Percentiles rank a stretch among this genome's conserved stretches.
These are phyloP conservation scores for Hypholoma fasciculare DNA, from an alignment of 768 basidiomycete genomes.

Conservation along the genomic window DNA sequence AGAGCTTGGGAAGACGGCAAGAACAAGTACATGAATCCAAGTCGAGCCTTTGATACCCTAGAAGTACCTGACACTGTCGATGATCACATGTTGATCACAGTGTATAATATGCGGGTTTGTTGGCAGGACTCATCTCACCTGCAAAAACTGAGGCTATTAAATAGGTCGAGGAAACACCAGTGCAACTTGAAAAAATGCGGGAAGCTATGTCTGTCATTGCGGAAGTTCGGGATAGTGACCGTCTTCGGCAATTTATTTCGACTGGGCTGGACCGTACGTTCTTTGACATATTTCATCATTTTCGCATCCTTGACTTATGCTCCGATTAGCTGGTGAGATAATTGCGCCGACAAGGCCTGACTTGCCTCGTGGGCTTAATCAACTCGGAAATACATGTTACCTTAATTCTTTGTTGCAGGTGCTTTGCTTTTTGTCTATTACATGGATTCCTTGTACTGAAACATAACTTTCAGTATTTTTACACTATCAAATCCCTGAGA, in stretches of 20 bases:
- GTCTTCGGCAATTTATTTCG: conserved; percentile 62
- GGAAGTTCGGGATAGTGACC: conserved; percentile 71
- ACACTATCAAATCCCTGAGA: conserved; percentile 90
- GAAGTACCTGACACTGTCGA: conserved; percentile 72
- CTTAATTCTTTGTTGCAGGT: conserved; percentile 80
- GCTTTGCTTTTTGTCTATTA: conserved; percentile 8
- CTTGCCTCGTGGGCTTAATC: conserved; percentile 83
- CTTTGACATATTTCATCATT: background rate
- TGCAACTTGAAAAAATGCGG: conserved; percentile 66
- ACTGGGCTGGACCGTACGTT: conserved; percentile 77
- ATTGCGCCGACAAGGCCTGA: conserved; percentile 53
- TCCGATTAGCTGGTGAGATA: conserved; percentile 62
- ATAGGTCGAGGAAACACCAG: conserved; percentile 73
- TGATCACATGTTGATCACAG: conserved; percentile 74
- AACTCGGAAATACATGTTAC: conserved; percentile 88
- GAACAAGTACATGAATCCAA: conserved; percentile 61
- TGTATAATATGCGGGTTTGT: conserved; percentile 67
- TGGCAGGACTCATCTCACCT: background rate
- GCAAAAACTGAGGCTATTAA: background rate
- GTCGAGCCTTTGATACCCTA: conserved; percentile 69
- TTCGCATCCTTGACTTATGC: background rate
- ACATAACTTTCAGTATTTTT: conserved; percentile 70
- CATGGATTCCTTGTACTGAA: background rate
- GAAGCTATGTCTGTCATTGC: conserved; percentile 77
- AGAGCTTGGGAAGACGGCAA: conserved; percentile 55